Evolutionary conservation across 345 rosid genomes (phyloP), one percentile per base, ranked within the genome.

Genomic region (Arabidopsis suecica): DNA sequence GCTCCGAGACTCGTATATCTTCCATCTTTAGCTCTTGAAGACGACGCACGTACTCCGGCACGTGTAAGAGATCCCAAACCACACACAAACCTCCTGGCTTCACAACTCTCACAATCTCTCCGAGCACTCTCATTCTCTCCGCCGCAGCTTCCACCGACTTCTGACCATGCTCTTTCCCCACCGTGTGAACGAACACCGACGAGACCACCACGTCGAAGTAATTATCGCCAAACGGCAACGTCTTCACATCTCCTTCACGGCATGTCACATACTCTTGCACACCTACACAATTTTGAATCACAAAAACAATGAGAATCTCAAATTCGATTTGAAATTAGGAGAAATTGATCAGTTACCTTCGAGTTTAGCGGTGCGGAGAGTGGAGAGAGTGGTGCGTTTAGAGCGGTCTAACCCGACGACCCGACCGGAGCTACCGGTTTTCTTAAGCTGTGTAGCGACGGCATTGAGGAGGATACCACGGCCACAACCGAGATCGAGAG

Each of bases 251-350:
- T 0, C 97, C 97, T 79, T 89, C 97, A 37, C 88, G 84, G 81
- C 97, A 92, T 12, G 99, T 94, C 18, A 94, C 99, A 65, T 94
- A 94, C 73, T 94, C 98, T 75, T 89, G 95, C 5, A 94, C 98
- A 9, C 98, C 98, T 91, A 47, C 5, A 32, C 32, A 38, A 54
- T 33, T 44, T 54, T 3, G 12, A 65, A 45, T 7, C 9, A 61
- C 36, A 2, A 1, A 42, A 6, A 9, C 49, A 11, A 48, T 9
- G 12, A n/a, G 5, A 47, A 58, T 22, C n/a, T 33, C 9, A 25
- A 44, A 16, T 56, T 56, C 20, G 0, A 55, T n/a, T n/a, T 28
- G 6, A 32, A 36, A 33, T 16, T 18, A 5, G 10, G 5, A 8
- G 23, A 4, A 64, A 64, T 30, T 45, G 47, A 16, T 47, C 18